Base-by-base conservation (phyloP, 208 protist species). In the Leishmania tarentolae region DNA sequence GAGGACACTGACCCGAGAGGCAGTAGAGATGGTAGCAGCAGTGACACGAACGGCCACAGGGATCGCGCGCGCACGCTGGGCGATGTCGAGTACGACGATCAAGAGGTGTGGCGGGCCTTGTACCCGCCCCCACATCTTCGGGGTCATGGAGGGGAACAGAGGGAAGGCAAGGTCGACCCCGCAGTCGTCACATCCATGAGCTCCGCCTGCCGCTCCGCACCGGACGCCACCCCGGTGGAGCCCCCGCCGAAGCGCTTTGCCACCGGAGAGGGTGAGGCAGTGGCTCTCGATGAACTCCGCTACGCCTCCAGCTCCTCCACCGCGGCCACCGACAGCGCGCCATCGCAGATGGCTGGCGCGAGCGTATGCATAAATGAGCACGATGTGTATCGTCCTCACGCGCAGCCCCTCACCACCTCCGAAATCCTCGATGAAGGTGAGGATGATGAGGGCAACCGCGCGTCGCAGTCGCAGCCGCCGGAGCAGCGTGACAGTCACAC, bases 161-260 rank as follows among this genome's bases (percentile, higher is more conserved):
- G 15, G 6, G 40, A 52, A 1, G 9, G 42, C 19, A 46, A 57
- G 8, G 37, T 40, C 24, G 28, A 21, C 8, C 52, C 52, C 24
- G 72, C 72, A 3, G 17, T 31, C 37, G 72, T 61, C 72, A 46
- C n/a, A 13, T 28, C n/a, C 72, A 40, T 57, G 77, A 71, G 50
- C 24, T 15, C 66, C 46, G 70, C 47, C 28, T 31, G 75, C 50
- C 52, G 53, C 35, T 70, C 70, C 7, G 76, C 71, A 1, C 78
- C 78, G 1, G 78, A 83, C 19, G 78, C 74, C 40, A 83, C 78
- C 19, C 80, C 85, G 66, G 37, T 65, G 59, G 82, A 80, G 63
- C 80, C 84, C 46, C 76, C 77, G 31, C 78, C 78, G 17, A 86
- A 86, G 78, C 73, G 78, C n/a, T 86, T 83, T 44, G 84, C 76